These are phyloP conservation scores for Rhizoclosmatium sp. DNA, from an alignment of 192 early-diverging fungal genomes.

Conservation along the genomic window DNA sequence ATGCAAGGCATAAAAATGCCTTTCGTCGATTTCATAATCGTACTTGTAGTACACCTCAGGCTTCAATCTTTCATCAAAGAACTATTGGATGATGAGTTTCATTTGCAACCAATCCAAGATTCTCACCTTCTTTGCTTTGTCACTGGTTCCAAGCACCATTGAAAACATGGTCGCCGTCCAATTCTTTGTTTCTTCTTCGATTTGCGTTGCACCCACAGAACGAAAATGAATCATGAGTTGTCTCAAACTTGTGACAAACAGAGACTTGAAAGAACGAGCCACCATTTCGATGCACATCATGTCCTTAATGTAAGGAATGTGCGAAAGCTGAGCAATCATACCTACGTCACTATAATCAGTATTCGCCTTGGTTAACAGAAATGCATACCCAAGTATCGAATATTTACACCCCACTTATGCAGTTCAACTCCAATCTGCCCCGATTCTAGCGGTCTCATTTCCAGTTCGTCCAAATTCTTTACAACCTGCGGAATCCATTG, in stretches of 20 bases:
- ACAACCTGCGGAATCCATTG: constrained; percentile 56
- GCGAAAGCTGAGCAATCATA: constrained; percentile 50
- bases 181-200: constrained; percentile 58
- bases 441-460: constrained; percentile 58
- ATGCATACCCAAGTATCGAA: constrained; percentile 58
- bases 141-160: constrained; percentile 43
- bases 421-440: constrained; percentile 45
- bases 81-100: constrained; percentile 27
- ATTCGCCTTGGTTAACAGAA: background rate
- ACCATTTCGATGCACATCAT: constrained; percentile 59
- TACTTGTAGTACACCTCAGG: constrained; percentile 51
- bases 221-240: constrained; percentile 56
- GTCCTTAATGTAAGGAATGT: constrained; percentile 58
- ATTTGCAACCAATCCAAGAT: background rate
- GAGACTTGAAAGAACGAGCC: constrained; percentile 52
- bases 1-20: constrained; percentile 47
- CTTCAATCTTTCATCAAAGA: constrained; percentile 55
- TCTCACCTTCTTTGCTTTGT: constrained; percentile 46
- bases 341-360: constrained; percentile 26
- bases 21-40: constrained; percentile 45
- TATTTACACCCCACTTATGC: constrained; percentile 59
- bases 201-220: constrained; percentile 58
- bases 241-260: constrained; percentile 51
- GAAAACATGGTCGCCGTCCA: constrained; percentile 52
- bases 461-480: constrained; percentile 51